Base-by-base conservation (phyloP, 192 early-diverging fungal species). In the Linderina pennispora region DNA sequence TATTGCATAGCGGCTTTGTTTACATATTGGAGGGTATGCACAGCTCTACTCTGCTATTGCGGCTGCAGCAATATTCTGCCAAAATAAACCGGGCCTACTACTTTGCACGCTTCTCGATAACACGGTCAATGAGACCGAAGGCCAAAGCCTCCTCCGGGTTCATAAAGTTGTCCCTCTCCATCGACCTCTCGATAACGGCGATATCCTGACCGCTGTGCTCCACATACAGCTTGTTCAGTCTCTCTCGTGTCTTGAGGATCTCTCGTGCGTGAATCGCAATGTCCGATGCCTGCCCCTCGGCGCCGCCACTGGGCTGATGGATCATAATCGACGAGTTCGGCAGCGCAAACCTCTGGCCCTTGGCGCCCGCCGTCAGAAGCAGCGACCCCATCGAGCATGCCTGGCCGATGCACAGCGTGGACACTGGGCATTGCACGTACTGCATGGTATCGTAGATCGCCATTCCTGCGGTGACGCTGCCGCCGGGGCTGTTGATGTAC, bases 311-410 rank as follows among this genome's bases (percentile, higher is more conserved):
- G 18, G 96, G 96, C 66, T 99, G 96, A 60, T 99, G 96, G 36
- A 99, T 85, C 96, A 97, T 99, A 18, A 99, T 84, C 2, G 85
- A 78, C 5, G 92, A 83, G 60, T 99, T 88, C 8, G 94, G 94
- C 14, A 99, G 64, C 17, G 91, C 75, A 35, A 81, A 87, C 23
- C 96, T 62, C 38, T 89, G 85, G 15, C 93, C 96, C 11, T 83
- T 81, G 24, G 90, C 83, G 9, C 96, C 93, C 13, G 93, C 91
- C 4, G 90, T 77, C 40, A 99, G 59, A 10, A 99, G 75, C 39
- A 99, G 74, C 36, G 94, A 97, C 7, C 89, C 96, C 96, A 99
- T 99, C 0, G 91, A 94, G 50, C 92, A 95, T 3, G 96, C 94
- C 70, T 99, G 96, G 16, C 96, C 96, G 39, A 89, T 89, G 63